Base-by-base conservation (phyloP, 257 asterid species). In the Lavandula angustifolia region DNA sequence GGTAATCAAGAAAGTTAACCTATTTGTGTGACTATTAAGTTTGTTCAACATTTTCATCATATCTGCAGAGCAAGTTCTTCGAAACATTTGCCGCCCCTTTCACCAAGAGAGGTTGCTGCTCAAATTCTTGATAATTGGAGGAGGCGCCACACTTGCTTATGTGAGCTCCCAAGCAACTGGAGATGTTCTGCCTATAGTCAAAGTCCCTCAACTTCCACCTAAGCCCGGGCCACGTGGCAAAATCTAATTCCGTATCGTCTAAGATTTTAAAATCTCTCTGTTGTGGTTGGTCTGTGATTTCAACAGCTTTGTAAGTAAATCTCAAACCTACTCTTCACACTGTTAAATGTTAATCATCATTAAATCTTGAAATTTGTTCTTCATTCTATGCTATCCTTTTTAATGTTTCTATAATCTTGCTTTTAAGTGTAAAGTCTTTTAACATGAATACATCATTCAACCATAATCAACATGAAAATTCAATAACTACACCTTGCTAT, bases 11-110 rank as follows among this genome's bases (percentile, higher is more conserved):
- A 22, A 22, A 22, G 27, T 22, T 22, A 22, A 22, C 27, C 27
- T 22, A 18, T 38, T 57, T 1, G 10, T 6, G 32, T 9, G 66
- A 31, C 41, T 29, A 16, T 41, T 64, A 32, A 32, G 13, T 10
- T 35, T 44, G 40, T 47, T 38, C 3, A 33, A 34, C 13, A 29
- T 46, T 64, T 38, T 9, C 33, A 6, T 52, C 10, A 11, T 40
- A 35, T 41, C 9, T 75, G 71, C 84, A 92, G 96, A 92, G 98
- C 89, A 89, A 92, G 76, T 92, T 92, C 79, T 92, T 92, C 48
- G 94, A 89, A 82, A 92, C 98, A 68, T 89, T 92, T 82, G 98
- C 95, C 46, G 96, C 96, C 60, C 98, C 96, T 17, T 92, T 92
- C 88, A 89, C 96, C 80, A 89, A 89, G 83, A 92, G 98, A 82